phyloP scores from a whole-genome alignment of 148 eudicot species.

The Nepenthes mirabilis region DNA sequence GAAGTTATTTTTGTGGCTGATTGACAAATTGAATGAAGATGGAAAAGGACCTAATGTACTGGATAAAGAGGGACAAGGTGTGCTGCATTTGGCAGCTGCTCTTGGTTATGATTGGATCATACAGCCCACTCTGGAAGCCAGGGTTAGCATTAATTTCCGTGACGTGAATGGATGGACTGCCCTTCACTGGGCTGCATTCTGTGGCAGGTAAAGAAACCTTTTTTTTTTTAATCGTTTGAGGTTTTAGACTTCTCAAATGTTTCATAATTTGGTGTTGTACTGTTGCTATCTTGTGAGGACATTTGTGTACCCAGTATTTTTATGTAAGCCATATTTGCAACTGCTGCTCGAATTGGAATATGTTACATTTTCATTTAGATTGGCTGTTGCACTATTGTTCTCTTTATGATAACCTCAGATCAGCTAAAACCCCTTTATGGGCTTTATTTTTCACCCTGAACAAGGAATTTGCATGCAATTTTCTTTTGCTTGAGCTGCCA shows the following conservation, averaged over 20 bases:
- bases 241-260: background rate
- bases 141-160: constrained; percentile 53
- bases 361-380: too few species aligned
- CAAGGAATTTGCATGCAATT: too few species aligned
- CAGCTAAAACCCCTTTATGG: too few species aligned
- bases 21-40: constrained; percentile 30
- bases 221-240: background rate
- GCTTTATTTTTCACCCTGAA: too few species aligned
- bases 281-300: background rate
- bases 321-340: too few species aligned
- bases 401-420: too few species aligned
- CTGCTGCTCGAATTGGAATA: too few species aligned
- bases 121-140: constrained; percentile 37
- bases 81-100: constrained; percentile 57
- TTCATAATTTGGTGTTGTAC: background rate
- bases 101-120: constrained; percentile 70
- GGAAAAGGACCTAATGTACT: constrained; percentile 40
- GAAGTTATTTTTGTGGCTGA: constrained; percentile 39
- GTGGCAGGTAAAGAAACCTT: constrained; percentile 37
- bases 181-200: constrained; percentile 77
- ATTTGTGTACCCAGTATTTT: too few species aligned
- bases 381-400: too few species aligned
- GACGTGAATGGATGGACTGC: constrained; percentile 67
- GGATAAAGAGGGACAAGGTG: constrained; percentile 56
- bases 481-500: too few species aligned